A percentile compares a stretch with the other conserved stretches of the same genome.
phyloP scores from a whole-genome alignment of 179 eudicot genomes.

The Actinidia polygama region DNA sequence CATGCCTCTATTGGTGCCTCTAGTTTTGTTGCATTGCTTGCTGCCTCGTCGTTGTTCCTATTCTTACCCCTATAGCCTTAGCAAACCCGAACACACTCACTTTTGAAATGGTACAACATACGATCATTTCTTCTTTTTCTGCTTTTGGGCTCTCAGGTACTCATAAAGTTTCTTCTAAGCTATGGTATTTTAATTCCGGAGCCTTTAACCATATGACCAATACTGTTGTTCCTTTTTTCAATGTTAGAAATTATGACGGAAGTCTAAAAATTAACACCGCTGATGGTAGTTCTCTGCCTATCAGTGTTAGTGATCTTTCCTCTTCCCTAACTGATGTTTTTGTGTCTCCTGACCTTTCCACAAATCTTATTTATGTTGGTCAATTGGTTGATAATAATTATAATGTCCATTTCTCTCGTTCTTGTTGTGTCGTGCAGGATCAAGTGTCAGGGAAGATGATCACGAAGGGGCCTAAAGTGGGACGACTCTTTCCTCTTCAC shows the following conservation, averaged over 20 bases:
- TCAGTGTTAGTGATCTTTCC: background rate
- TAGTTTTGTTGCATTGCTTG: too few relatives aligned
- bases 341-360: background rate
- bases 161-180: background rate
- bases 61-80: too few relatives aligned
- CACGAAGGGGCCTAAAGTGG: background rate
- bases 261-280: background rate
- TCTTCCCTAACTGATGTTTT: background rate
- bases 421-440: background rate
- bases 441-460: background rate
- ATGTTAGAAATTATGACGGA: background rate
- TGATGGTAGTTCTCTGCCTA: background rate
- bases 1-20: too few relatives aligned
- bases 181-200: background rate
- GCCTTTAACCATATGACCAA: background rate
- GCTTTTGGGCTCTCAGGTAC: background rate
- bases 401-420: background rate
- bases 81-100: background rate
- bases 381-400: background rate
- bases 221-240: background rate
- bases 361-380: background rate
- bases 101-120: background rate
- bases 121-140: background rate
- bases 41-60: too few relatives aligned
- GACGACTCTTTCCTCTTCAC: background rate